These are phyloP conservation scores for Cercospora janseana DNA, from an alignment of 2,329 filamentous ascomycete genomes.

Conservation along the genomic window DNA sequence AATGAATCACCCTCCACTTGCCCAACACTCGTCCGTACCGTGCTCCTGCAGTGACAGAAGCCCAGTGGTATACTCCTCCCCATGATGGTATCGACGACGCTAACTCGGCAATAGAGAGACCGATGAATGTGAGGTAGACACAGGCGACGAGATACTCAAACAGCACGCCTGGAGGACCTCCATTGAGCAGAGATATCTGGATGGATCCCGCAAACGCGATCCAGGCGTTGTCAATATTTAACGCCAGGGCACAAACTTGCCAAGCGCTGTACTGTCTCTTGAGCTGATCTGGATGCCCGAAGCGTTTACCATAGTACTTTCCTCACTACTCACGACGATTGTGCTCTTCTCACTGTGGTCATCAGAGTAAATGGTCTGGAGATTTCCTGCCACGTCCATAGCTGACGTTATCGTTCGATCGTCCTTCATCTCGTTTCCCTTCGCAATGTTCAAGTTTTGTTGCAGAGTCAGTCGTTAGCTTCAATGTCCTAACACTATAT, in stretches of 20 bases:
- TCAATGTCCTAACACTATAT: too few species aligned
- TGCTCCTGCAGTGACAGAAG: conserved; percentile 37
- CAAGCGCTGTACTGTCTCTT: conserved; percentile 62
- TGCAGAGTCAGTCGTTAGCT: too few species aligned
- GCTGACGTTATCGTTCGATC: too few species aligned
- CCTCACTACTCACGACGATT: too few species aligned
- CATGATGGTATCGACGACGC: conserved; percentile 56
- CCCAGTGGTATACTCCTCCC: conserved; percentile 47
- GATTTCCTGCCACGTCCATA: too few species aligned
- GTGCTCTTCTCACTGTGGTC: too few species aligned
- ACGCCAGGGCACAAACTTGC: conserved; percentile 56
- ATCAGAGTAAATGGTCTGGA: too few species aligned
- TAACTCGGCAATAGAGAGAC: conserved; percentile 51
- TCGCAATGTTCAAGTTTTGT: too few species aligned
- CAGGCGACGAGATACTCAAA: conserved; percentile 40
- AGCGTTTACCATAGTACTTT: conserved; percentile 57
- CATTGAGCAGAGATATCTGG: conserved; percentile 50
- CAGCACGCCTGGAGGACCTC: conserved; percentile 39
- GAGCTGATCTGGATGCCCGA: conserved; percentile 64
- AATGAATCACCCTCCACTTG: neutral
- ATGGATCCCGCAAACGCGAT: conserved; percentile 62
- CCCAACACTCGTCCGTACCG: conserved; percentile 34
- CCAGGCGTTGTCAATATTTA: conserved; percentile 66
- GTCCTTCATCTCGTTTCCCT: too few species aligned
- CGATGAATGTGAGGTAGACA: conserved; percentile 40